Evolutionary conservation across 306 rosid species (phyloP), one percentile per base, ranked within the genome.

Genomic region (Trichosanthes cucumerina): DNA sequence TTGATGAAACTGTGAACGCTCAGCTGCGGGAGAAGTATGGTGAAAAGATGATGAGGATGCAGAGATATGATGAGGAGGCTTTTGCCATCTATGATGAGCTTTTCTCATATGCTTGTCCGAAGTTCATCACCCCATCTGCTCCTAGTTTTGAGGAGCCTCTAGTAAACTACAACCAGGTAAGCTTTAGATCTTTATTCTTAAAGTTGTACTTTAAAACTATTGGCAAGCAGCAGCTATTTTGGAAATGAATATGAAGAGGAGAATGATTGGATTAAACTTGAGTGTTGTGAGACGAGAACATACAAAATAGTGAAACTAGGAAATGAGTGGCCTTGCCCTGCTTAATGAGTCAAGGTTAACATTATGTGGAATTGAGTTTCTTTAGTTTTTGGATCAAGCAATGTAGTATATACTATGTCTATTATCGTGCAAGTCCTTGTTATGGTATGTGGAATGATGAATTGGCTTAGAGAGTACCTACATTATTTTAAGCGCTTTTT

Each of bases 51-150:
- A 81, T 38, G 68, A 87, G 99, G 85, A 95, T 92, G 97, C 97
- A 92, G 79, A 87, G 96, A 78, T 92, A 89, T 4, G 97, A 92
- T 57, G 97, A 95, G 56, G 99, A 95, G 84, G 97, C 97, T 70
- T 95, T 92, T 87, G 88, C 97, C 14, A 86, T 95, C 70, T 91
- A 95, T 85, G 99, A 95, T 53, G 99, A 95, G 85, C 97, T 92
- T 80, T 95, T 95, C 89, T 95, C 99, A 1, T 95, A 95, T 79
- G 99, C 99, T 64, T 95, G 99, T 46, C 99, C 99, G 8, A 95
- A 95, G 86, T 95, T 95, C 85, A 95, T 95, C 63, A 95, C 98
- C 57, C 97, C 99, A 12, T 92, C 99, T n/a, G 90, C 96, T 28
- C 96, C 99, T 85, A 91, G 89, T 83, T 93, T 96, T 58, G 99